phyloP scores from a whole-genome alignment of 768 basidiomycete genomes.

The Nidularia pulvinata region DNA sequence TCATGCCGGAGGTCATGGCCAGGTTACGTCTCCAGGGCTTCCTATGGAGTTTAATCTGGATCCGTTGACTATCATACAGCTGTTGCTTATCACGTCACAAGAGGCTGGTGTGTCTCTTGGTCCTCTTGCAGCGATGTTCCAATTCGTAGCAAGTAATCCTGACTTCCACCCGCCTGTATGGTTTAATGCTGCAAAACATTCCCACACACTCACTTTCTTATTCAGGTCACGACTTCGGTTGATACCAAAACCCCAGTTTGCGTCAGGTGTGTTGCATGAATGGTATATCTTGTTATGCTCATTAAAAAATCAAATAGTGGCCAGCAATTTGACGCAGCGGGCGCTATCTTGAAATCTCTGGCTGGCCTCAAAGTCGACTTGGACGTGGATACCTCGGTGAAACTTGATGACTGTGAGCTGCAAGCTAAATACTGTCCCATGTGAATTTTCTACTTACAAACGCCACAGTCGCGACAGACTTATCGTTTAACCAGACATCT shows the following conservation, averaged over 20 bases:
- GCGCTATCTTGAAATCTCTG: constrained; percentile 63
- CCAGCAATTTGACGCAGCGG: constrained; percentile 59
- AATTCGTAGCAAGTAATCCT: constrained; percentile 50
- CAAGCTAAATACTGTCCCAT: background rate
- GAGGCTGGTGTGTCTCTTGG: constrained; percentile 62
- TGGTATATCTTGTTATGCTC: background rate
- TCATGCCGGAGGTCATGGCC: constrained; percentile 56
- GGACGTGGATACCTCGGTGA: constrained; percentile 47
- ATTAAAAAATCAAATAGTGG: constrained; percentile 38
- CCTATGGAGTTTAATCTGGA: constrained; percentile 67
- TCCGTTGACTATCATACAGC: constrained; percentile 56
- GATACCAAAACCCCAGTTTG: constrained; percentile 54
- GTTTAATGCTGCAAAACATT: background rate
- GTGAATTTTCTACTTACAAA: background rate
- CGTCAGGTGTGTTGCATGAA: constrained; percentile 41
- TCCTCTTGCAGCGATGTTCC: constrained; percentile 53
- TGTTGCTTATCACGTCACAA: constrained; percentile 49
- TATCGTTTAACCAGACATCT: constrained; percentile 55
- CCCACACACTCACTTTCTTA: background rate
- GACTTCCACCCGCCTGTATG: constrained; percentile 48
- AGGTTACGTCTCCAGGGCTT: constrained; percentile 53
- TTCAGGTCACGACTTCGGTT: constrained; percentile 53
- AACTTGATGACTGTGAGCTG: constrained; percentile 65
- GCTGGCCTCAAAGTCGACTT: constrained; percentile 60
- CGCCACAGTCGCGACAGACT: constrained; percentile 46